These are phyloP conservation scores for Silene conica DNA, from an alignment of 148 eudicot species.

Conservation along the genomic window DNA sequence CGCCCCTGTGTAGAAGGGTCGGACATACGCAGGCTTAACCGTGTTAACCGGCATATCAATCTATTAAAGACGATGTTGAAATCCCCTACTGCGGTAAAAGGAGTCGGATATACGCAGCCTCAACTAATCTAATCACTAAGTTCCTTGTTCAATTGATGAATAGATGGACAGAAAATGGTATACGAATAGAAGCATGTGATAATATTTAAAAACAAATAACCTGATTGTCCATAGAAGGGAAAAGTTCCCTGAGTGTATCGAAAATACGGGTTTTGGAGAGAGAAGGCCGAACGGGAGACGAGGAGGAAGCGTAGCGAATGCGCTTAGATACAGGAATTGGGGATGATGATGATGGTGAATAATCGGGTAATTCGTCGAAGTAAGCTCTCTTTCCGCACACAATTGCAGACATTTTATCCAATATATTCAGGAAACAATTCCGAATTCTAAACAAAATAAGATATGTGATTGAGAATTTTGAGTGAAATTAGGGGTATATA, in stretches of 20 bases:
- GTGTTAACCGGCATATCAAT: too few relatives aligned
- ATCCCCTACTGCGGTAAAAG: too few relatives aligned
- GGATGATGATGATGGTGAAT: constrained; percentile 18
- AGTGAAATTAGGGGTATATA: too few relatives aligned
- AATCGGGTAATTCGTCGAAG: constrained; percentile 43
- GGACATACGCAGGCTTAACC: too few relatives aligned
- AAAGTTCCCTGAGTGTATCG: constrained; percentile 38
- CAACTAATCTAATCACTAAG: too few relatives aligned
- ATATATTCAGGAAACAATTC: background rate
- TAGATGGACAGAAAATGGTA: too few relatives aligned
- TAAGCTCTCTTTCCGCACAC: constrained; percentile 75
- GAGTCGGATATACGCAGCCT: too few relatives aligned
- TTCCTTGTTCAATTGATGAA: too few relatives aligned
- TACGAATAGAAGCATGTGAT: background rate
- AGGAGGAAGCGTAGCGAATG: constrained; percentile 43
- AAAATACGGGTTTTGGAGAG: constrained; percentile 21
- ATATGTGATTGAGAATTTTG: background rate
- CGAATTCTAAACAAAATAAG: background rate
- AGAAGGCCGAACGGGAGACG: constrained; percentile 51
- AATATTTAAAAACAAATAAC: constrained; percentile 11
- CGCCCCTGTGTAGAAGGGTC: too few relatives aligned
- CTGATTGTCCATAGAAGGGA: constrained; percentile 52
- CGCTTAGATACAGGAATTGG: constrained; percentile 49
- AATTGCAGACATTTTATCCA: constrained; percentile 54
- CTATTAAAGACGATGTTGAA: too few relatives aligned